Evolutionary conservation across 371 early-diverging fungal species (phyloP), one percentile per base, ranked within the genome.

Genomic region (Coemansia sp.): DNA sequence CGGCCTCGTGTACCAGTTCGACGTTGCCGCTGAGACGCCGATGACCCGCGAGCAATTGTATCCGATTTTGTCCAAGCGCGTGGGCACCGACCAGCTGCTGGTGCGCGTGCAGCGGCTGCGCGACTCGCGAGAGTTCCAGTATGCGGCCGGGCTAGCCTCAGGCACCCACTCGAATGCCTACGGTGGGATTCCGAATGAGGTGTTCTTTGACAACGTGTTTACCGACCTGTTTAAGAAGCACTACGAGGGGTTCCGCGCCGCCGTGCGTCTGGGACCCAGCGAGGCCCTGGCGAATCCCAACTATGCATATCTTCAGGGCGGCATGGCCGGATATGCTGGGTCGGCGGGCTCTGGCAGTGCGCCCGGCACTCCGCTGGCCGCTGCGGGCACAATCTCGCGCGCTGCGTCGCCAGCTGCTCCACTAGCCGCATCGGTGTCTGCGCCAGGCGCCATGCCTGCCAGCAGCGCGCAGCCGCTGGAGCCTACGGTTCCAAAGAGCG

Each of bases 1-100:
- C 11, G 92, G 94, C 1, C 83, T 94, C 10, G 82, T 90, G 24
- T 92, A 92, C 55, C 89, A 95, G 79, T 94, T 86, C 68, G 91
- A 95, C 65, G 83, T 90, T 77, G 91, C 92, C 48, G 77, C 86
- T 4, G 87, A 88, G n/a, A 55, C 64, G 18, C 55, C 59, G 12
- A 64, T 76, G 75, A 54, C 75, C 24, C 71, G 75, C 24, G 60
- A 58, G 34, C 39, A 39, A n/a, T 78, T 97, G 32, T 90, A 94
- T 57, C 82, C 89, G 1, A 88, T 96, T n/a, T 79, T 92, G 44
- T 81, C 88, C 3, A 90, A 87, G 62, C 88, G 96, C 5, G 88
- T 95, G 18, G 93, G 94, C 4, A 69, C 79, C 2, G 97, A 96
- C 70, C 87, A 90, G 48, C 91, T 93, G 62, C 82, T 85, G 39